Base-by-base conservation (phyloP, 179 eudicot genomes). In the Spinacia oleracea region DNA sequence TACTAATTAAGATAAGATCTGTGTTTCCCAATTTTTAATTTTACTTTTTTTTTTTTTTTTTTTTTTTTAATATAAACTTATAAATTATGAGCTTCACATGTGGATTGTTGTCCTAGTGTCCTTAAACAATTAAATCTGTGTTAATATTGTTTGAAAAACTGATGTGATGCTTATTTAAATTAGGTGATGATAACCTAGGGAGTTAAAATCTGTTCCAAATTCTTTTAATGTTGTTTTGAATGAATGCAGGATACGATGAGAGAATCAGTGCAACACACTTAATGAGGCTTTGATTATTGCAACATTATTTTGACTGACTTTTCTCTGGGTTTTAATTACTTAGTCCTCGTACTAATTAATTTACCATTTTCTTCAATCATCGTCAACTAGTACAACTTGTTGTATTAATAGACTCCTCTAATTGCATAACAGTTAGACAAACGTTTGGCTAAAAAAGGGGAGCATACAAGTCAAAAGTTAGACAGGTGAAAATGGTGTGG, bases 161-260 rank as follows among this genome's bases (percentile, higher is more conserved):
- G n/a, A n/a, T n/a, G n/a, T n/a, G n/a, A n/a, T n/a, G n/a, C n/a
- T n/a, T n/a, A n/a, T n/a, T n/a, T n/a, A n/a, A n/a, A n/a, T n/a
- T n/a, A n/a, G n/a, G n/a, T n/a, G n/a, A n/a, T n/a, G n/a, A n/a
- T n/a, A n/a, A n/a, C n/a, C n/a, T n/a, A n/a, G n/a, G n/a, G n/a
- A n/a, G n/a, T n/a, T n/a, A 35, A 35, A 35, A 35, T 45, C 10
- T 45, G 48, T 45, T 45, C 8, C 48, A 35, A 1, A 35, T 35
- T 35, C 38, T 69, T 12, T 42, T 70, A 43, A 25, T 46, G 23
- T 71, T 23, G 34, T 1, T 48, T 21, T 46, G 35, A 46, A 21
- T 78, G 69, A 32, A 81, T 81, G 81, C 77, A 77, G 74, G 66
- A 60, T 45, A 71, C 79, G 38, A n/a, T n/a, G 38, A 80, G 65